Conservation (phyloP, 768 basidiomycete genomes). For the Lactarius psammicola region DNA sequence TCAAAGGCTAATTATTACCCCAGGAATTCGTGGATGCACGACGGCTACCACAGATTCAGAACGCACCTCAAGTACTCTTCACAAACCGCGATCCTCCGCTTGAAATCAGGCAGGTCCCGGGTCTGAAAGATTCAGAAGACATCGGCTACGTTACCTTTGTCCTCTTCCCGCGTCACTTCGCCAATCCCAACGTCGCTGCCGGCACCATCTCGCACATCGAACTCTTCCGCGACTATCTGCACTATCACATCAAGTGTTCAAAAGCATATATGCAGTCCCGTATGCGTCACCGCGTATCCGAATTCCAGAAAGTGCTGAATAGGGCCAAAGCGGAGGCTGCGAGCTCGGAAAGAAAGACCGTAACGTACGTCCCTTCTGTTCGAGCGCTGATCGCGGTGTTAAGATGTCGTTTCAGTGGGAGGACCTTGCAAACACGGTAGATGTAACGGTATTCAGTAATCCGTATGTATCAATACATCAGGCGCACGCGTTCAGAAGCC, state of each 20-base stretch:
- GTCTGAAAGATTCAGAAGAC: constrained; percentile 64
- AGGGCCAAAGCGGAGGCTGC: constrained; percentile 91
- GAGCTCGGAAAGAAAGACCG: constrained; percentile 84
- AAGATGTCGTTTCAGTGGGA: constrained; percentile 23
- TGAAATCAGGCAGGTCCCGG: constrained; percentile 87
- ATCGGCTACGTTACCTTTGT: constrained; percentile 49
- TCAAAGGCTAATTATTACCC: background rate
- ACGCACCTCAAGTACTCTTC: constrained; percentile 95
- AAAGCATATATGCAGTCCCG: constrained; percentile 99
- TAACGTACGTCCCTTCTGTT: constrained; percentile 54
- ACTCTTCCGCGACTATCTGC: constrained; percentile 97
- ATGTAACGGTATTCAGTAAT: constrained; percentile 19
- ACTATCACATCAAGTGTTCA: constrained; percentile 98
- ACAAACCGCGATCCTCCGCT: constrained; percentile 93
- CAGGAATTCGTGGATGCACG: constrained; percentile 99
- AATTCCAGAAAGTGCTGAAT: constrained; percentile 96
- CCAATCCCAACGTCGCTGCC: constrained; percentile 61
- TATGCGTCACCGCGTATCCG: constrained; percentile 89
- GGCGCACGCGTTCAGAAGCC: constrained; percentile 5
- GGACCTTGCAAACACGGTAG: constrained; percentile 28
- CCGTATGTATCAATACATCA: constrained; percentile 23
- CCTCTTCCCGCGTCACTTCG: constrained; percentile 94
- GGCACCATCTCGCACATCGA: constrained; percentile 92
- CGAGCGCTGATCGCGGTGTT: background rate
- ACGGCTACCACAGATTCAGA: constrained; percentile 87